Evolutionary conservation across 768 basidiomycete species (phyloP), one percentile per base, ranked within the genome.

Genomic region (Hysterangium stoloniferum): DNA sequence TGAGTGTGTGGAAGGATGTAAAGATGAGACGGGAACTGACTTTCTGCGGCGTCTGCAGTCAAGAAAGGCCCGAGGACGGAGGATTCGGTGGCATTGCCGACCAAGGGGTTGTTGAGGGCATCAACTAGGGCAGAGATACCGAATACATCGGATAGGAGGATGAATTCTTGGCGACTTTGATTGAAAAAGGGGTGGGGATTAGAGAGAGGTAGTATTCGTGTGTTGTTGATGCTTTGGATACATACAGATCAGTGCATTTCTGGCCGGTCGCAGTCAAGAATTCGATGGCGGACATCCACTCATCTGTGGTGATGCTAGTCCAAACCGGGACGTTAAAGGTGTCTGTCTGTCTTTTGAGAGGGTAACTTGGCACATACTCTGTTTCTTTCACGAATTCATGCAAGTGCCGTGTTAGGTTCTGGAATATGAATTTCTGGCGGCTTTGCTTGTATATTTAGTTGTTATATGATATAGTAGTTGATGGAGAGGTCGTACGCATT

Each of bases 31-130:
- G 20, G 4, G 15, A 15, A 62, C 78, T 58, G 57, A 87, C 87
- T 63, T 34, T 87, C 77, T 19, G 78, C 76, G 15, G 86, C 79
- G 59, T 91, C 87, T 17, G 82, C 80, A 2, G 86, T 86, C 59
- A 74, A 83, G 68, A 92, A 92, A 4, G 89, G 90, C 2, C 89
- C 89, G 24, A 92, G 72, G 9, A 92, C 82, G 19, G 81, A 84
- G 27, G 76, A 78, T 58, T 86, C 84, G 1, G 87, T 90, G 19
- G 79, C 82, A 4, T 71, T 72, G 5, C 72, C 71, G 4, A 73
- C 68, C 38, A 76, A 76, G 3, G 81, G 77, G 58, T 86, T 82
- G 66, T 89, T 89, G 45, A 87, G 63, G 22, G 76, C 65, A 55
- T 91, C 86, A 8, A 93, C 82, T 46, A 93, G 73, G 1, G 83